These are phyloP conservation scores for Aspergillus luchuensis DNA, from an alignment of 2,329 filamentous ascomycete genomes.

Conservation along the genomic window DNA sequence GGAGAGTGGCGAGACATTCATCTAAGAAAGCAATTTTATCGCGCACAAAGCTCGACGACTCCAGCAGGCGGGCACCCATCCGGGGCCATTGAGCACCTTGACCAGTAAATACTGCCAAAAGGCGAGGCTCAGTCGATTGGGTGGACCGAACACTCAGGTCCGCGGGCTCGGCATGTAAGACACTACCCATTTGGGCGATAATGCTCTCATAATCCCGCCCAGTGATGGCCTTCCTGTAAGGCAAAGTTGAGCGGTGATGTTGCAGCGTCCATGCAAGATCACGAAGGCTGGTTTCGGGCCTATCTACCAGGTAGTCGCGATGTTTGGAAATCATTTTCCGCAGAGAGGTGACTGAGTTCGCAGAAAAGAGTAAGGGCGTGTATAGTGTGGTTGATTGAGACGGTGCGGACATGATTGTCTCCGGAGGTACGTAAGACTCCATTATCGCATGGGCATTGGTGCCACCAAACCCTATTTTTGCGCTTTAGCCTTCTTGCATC, in stretches of 20 bases:
- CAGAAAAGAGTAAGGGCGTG: neutral
- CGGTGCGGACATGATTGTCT: neutral
- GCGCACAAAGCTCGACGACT: neutral
- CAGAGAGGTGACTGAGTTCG: neutral
- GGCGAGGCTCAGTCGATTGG: neutral
- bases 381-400: neutral
- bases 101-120: constrained; percentile 25
- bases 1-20: neutral
- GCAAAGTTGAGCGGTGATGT: neutral
- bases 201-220: neutral
- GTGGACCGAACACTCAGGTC: neutral
- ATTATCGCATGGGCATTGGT: constrained; percentile 40
- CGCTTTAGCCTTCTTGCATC: neutral
- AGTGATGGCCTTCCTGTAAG: neutral
- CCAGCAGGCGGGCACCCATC: constrained; percentile 19
- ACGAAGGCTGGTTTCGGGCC: neutral
- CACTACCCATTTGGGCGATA: neutral
- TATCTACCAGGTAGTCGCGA: neutral
- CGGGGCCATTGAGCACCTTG: constrained; percentile 28
- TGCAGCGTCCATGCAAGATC: neutral
- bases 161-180: neutral
- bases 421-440: constrained; percentile 25
- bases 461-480: constrained; percentile 32
- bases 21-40: neutral
- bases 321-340: neutral